A percentile compares a stretch with the other conserved stretches of the same genome.
These are phyloP conservation scores for Amanita molliuscula DNA, from an alignment of 768 basidiomycete species.

Conservation along the genomic window DNA sequence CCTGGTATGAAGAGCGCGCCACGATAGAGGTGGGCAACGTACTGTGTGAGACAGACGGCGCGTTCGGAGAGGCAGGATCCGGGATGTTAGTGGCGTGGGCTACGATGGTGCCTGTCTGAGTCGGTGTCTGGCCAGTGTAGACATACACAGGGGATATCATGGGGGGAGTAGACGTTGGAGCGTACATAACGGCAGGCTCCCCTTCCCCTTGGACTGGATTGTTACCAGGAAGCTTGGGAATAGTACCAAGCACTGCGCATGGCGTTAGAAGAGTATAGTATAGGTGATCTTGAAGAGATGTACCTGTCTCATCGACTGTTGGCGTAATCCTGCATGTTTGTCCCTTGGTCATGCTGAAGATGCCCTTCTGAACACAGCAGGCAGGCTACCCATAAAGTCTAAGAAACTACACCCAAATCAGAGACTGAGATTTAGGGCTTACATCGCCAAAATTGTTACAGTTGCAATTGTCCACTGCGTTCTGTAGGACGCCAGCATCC, in stretches of 20 bases:
- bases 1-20: neutral
- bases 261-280: constrained; percentile 3
- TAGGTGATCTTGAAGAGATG: constrained; percentile 5
- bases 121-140: constrained; percentile 32
- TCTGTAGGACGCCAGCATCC: constrained; percentile 43
- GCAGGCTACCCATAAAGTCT: constrained; percentile 16
- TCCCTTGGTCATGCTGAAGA: constrained; percentile 32
- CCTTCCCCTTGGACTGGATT: constrained; percentile 37
- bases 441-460: constrained; percentile 37
- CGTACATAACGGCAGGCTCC: constrained; percentile 19
- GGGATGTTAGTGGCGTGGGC: neutral
- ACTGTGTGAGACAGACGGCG: neutral
- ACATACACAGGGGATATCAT: constrained; percentile 34
- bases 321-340: constrained; percentile 35
- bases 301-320: constrained; percentile 37
- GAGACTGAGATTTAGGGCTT: constrained; percentile 9
- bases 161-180: constrained; percentile 25
- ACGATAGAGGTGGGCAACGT: neutral
- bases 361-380: constrained; percentile 35
- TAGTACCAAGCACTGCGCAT: constrained; percentile 31
- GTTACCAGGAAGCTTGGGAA: constrained; percentile 40
- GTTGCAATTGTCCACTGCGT: constrained; percentile 42
- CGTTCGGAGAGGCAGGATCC: neutral
- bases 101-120: constrained; percentile 22
- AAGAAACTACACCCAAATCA: constrained; percentile 4